Base-by-base conservation (phyloP, 768 basidiomycete genomes). In the Boletellus ananiceps region DNA sequence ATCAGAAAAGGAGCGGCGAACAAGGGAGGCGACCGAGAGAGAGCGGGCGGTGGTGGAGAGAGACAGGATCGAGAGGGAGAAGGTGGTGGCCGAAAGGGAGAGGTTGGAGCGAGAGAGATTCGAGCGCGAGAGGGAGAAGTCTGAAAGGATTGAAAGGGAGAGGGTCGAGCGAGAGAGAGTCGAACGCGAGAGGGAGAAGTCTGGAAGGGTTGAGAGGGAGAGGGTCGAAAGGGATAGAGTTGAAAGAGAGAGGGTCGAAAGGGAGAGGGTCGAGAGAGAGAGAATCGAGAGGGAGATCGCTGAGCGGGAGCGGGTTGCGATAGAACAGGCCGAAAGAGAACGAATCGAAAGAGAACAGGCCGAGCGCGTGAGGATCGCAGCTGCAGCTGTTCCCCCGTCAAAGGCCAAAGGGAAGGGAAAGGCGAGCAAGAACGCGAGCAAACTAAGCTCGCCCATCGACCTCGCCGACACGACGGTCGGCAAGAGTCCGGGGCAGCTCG, bases 401-500 rank as follows among this genome's bases (percentile, higher is more conserved):
- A 62, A 47, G 41, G 49, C 55, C 40, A 64, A 53, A 42, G 47
- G 36, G 12, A 52, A 54, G 18, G 47, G 31, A 12, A 61, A 64
- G 44, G 41, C 16, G 3, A 4, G 36, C 52, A 56, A 66, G 58
- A 42, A 58, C 34, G 38, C 58, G 23, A 65, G 52, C 51, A 63
- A 64, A 47, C 52, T 42, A 4, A 58, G 3, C 41, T 61, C 64
- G 15, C 63, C 67, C 25, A 52, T 74, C 59, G 66, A 71, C 54
- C 46, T 63, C 54, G 59, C 65, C 58, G 57, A 74, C 64, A 55
- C 69, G 14, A 60, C 68, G 16, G 70, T 70, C 19, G 69, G 71
- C 25, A 70, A 70, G 40, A 68, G 68, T 32, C 61, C 71, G 12
- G 65, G 67, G 11, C 69, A 64, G 45, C 69, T 80, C 18, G 73